These are phyloP conservation scores for Vigna reflexopilosa DNA, from an alignment of 306 rosid species.

Conservation along the genomic window DNA sequence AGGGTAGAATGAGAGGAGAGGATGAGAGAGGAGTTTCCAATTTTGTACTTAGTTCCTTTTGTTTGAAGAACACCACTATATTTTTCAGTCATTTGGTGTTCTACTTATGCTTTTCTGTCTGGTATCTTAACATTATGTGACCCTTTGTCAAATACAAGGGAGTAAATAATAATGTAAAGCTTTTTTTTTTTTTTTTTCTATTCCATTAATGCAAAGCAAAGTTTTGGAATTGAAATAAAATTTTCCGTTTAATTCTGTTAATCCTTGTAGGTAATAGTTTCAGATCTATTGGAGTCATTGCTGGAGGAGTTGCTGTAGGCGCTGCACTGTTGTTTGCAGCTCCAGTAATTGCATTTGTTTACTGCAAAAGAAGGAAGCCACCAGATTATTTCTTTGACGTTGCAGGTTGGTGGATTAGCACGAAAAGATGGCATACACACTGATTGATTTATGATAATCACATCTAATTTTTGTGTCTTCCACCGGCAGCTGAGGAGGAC, in stretches of 20 bases:
- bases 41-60: neutral
- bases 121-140: neutral
- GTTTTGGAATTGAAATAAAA: constrained; percentile 18
- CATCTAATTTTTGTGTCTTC: constrained; percentile 36
- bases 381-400: constrained; percentile 87
- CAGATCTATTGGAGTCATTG: constrained; percentile 74
- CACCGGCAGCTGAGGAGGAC: constrained; percentile 81
- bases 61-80: neutral
- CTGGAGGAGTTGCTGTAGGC: constrained; percentile 97
- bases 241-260: constrained; percentile 22
- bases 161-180: no score
- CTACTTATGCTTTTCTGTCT: neutral
- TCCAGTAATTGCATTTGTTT: constrained; percentile 87
- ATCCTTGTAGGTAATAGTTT: constrained; percentile 63
- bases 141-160: neutral
- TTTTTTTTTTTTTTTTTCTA: no score
- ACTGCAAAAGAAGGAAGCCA: constrained; percentile 72
- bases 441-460: constrained; percentile 14
- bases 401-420: constrained; percentile 72
- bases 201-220: constrained; percentile 1
- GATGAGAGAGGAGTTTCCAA: neutral
- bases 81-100: constrained; percentile 2
- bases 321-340: constrained; percentile 88
- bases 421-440: neutral
- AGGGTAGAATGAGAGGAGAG: neutral